A percentile compares a stretch with the other conserved stretches of the same genome.
These are phyloP conservation scores for Alternaria sp. DNA, from an alignment of 2,329 filamentous ascomycete species.

Conservation along the genomic window DNA sequence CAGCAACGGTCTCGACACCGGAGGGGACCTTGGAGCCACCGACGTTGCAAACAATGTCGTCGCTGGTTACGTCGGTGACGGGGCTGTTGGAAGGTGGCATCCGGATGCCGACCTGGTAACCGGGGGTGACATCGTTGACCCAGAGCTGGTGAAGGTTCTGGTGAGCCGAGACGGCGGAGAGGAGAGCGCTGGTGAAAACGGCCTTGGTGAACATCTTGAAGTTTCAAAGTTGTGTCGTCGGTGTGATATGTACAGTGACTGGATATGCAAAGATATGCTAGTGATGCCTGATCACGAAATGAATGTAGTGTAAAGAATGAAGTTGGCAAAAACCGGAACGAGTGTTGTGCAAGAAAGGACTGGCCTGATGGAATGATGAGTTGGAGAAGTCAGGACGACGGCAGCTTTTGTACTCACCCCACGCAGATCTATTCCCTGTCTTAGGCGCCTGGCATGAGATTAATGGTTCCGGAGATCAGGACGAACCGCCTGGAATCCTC, in stretches of 20 bases:
- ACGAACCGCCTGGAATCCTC: conserved; percentile 24
- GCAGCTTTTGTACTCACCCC: conserved; percentile 5
- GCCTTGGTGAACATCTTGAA: conserved; percentile 42
- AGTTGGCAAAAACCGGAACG: conserved; percentile 19
- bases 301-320: conserved; percentile 25
- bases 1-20: conserved; percentile 35
- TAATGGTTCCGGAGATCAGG: conserved; percentile 20
- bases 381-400: neutral
- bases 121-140: conserved; percentile 39
- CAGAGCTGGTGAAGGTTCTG: conserved; percentile 43
- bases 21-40: conserved; percentile 36
- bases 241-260: conserved; percentile 16
- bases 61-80: conserved; percentile 39
- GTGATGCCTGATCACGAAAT: conserved; percentile 33
- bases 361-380: conserved; percentile 30
- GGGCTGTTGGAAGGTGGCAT: conserved; percentile 45
- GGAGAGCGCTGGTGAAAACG: conserved; percentile 31
- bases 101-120: conserved; percentile 42
- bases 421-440: conserved; percentile 21
- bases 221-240: conserved; percentile 2
- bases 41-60: conserved; percentile 46
- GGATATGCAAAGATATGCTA: neutral
- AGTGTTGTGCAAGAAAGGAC: conserved; percentile 28
- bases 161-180: conserved; percentile 40
- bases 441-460: conserved; percentile 21